A percentile compares a stretch with the other conserved stretches of the same genome.
Conservation (phyloP, 345 rosid species). For the Camelina sativa region DNA sequence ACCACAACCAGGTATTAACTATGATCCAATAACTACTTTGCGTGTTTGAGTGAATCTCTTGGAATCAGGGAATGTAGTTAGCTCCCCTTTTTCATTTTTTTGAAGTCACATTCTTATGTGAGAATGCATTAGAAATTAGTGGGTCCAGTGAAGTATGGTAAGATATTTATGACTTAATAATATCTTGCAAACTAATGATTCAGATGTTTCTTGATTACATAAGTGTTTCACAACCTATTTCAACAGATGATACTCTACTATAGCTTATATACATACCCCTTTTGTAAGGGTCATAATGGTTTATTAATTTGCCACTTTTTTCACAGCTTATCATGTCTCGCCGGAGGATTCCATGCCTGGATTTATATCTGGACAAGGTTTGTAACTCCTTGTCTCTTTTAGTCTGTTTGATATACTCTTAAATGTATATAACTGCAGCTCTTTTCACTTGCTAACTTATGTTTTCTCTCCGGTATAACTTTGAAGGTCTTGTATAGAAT, state of each 20-base stretch:
- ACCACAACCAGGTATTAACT: constrained; percentile 84
- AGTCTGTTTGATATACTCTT: constrained; percentile 26
- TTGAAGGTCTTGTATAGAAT: constrained; percentile 6
- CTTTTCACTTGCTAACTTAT: background rate
- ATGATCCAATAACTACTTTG: constrained; percentile 6
- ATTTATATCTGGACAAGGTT: constrained; percentile 97
- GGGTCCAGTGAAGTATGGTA: constrained; percentile 19
- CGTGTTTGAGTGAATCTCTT: constrained; percentile 4
- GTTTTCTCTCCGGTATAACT: background rate
- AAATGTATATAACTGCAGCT: background rate
- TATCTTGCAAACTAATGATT: constrained; percentile 19
- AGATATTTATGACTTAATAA: constrained; percentile 2
- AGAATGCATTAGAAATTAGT: constrained; percentile 15
- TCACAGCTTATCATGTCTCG: constrained; percentile 92
- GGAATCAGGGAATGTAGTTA: constrained; percentile 9
- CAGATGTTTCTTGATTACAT: constrained; percentile 5
- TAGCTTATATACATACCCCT: constrained; percentile 7
- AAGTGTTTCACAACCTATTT: background rate
- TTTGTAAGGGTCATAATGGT: constrained; percentile 9
- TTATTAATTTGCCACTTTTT: background rate
- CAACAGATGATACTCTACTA: background rate
- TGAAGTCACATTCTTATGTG: background rate
- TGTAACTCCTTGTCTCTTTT: constrained; percentile 21
- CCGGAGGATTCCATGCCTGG: constrained; percentile 92
- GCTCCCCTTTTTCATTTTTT: constrained; percentile 3